Evolutionary conservation across 2,329 filamentous ascomycete genomes (phyloP), one percentile per base, ranked within the genome.

Genomic region (Phyllosticta capitalensis): DNA sequence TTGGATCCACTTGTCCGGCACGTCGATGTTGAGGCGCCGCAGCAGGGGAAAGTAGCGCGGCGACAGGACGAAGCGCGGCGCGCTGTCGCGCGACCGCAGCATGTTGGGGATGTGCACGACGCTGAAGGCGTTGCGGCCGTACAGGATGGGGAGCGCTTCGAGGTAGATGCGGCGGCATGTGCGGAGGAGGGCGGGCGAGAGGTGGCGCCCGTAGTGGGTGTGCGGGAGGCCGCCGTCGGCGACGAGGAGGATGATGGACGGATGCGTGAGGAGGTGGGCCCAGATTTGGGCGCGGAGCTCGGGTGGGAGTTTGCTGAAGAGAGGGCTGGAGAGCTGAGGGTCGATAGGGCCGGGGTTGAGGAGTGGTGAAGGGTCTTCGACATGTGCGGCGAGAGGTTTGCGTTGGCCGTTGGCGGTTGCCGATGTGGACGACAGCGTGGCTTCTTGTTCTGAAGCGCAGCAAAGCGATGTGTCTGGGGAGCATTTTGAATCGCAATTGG

Each of bases 101-200:
- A 60, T 48, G 58, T 60, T 60, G 9, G 58, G 58, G 45, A 60
- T 60, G 58, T 60, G 58, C 24, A 45, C 20, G 26, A 60, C 49
- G 58, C 52, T 55, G 52, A 60, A 60, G 45, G 38, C 45, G 28
- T 60, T 60, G 52, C 53, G 53, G 45, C 52, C 52, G 58, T 60
- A 55, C 3, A 55, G 54, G 12, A 55, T 48, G 20, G 54, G 28
- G 1, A 22, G 24, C 28, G 54, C 54, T 45, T 55, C 54, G 20
- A 24, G 54, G 21, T 28, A 20, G 26, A 52, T 14, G 28, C 26
- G 53, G 7, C 58, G 58, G 53, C 58, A 33, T 26, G 52, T 55
- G 48, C 9, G 2, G 4, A 60, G 52, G n/a, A 60, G 6, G 26
- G 45, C 14, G 2, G 58, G 58, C 24, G 26, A 6, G 5, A 60